Evolutionary conservation across 2,329 filamentous ascomycete species (phyloP).

Genomic region (Ophiostoma ulmi): DNA sequence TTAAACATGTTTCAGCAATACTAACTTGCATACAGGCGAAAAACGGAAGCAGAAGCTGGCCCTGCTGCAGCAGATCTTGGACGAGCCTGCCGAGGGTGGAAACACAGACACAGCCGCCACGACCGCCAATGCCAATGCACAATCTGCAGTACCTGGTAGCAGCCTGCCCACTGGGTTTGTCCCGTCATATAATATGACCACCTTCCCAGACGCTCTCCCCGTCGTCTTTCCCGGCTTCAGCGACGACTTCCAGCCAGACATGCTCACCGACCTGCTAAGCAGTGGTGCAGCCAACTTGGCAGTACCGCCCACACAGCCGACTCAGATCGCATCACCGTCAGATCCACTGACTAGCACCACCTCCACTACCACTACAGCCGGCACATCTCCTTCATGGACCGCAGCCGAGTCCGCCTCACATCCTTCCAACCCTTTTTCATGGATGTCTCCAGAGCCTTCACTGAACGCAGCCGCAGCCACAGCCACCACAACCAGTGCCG

Average conservation of each 20-base stretch:
- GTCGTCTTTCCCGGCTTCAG: not conserved
- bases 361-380: not conserved
- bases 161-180: not conserved
- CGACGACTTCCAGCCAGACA: not conserved
- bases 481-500: not conserved
- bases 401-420: not conserved
- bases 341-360: not conserved
- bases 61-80: conserved; percentile 37
- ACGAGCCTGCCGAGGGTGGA: conserved; percentile 1
- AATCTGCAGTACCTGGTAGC: not conserved
- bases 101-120: too few relatives aligned
- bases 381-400: not conserved
- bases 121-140: not conserved
- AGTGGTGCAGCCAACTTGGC: not conserved
- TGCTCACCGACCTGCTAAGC: not conserved
- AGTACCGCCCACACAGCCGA: not conserved
- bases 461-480: not conserved
- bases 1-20: not conserved
- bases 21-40: conserved; percentile 35
- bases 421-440: not conserved
- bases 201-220: not conserved
- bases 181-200: not conserved
- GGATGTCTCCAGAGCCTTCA: not conserved
- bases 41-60: conserved; percentile 43
- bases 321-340: not conserved